Evolutionary conservation across 148 eudicot species (phyloP).

Genomic region (Diospyros kaki): DNA sequence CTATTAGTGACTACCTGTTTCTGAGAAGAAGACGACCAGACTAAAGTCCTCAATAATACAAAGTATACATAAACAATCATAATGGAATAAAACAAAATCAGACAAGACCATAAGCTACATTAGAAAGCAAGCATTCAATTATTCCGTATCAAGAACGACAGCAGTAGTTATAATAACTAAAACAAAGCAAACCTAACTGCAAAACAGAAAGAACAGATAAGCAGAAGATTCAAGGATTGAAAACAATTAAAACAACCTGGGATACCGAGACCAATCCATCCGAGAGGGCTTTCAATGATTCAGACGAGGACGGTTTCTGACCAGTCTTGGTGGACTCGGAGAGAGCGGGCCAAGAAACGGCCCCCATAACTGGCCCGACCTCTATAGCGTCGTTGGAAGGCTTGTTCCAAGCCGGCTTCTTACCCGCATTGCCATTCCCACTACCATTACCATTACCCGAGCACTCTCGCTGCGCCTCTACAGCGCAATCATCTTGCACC

Average conservation of each 20-base stretch:
- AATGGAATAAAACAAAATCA: not conserved
- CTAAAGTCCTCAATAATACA: constrained; percentile 41
- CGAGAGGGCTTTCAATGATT: constrained; percentile 39
- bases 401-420: constrained; percentile 58
- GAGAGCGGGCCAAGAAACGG: constrained; percentile 72
- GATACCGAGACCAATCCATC: constrained; percentile 36
- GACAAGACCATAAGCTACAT: not conserved
- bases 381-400: constrained; percentile 44
- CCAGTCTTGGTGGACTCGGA: constrained; percentile 65
- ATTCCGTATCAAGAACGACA: not conserved
- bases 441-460: constrained; percentile 23
- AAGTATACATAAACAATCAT: constrained; percentile 11
- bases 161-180: not conserved
- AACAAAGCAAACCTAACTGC: not conserved
- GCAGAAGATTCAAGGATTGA: not conserved
- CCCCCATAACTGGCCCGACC: constrained; percentile 62
- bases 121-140: not conserved
- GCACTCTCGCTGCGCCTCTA: constrained; percentile 21
- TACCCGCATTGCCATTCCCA: constrained; percentile 37
- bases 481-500: constrained; percentile 13
- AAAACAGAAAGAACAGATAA: not conserved
- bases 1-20: constrained; percentile 33
- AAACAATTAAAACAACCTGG: constrained; percentile 32
- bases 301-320: constrained; percentile 43
- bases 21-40: constrained; percentile 28